Conservation (phyloP, 768 basidiomycete genomes). For the Lactarius indigo region DNA sequence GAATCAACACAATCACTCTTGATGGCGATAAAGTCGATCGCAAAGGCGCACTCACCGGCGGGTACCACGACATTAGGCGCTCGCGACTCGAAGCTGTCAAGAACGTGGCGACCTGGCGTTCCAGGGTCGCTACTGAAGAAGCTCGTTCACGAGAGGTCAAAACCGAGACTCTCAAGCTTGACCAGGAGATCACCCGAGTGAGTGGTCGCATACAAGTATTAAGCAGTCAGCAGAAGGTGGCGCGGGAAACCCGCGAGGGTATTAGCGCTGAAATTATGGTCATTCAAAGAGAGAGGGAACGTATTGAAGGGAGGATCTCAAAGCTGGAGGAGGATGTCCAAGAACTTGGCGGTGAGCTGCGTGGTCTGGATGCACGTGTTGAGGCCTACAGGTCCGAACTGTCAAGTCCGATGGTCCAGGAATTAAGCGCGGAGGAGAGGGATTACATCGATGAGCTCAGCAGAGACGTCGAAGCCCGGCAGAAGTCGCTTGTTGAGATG, state of each 20-base stretch:
- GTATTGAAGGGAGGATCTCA: conserved; percentile 53
- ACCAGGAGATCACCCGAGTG: conserved; percentile 81
- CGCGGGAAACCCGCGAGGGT: conserved; percentile 62
- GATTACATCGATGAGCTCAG: conserved; percentile 59
- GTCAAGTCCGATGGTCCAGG: conserved; percentile 67
- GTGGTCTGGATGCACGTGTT: conserved; percentile 56
- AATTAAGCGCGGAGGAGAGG: conserved; percentile 72
- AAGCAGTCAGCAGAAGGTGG: conserved; percentile 66
- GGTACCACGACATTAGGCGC: conserved; percentile 88
- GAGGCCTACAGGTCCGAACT: conserved; percentile 68
- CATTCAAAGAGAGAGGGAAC: conserved; percentile 68
- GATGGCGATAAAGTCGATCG: conserved; percentile 98
- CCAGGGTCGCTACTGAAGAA: conserved; percentile 64
- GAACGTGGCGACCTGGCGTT: conserved; percentile 68
- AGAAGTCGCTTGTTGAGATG: conserved; percentile 66
- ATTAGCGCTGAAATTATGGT: conserved; percentile 58
- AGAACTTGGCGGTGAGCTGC: conserved; percentile 71
- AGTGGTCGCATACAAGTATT: conserved; percentile 71
- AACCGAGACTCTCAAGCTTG: conserved; percentile 59
- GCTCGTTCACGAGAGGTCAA: conserved; percentile 72
- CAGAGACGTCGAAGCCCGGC: conserved; percentile 70
- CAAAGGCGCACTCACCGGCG: conserved; percentile 93
- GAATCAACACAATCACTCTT: conserved; percentile 94
- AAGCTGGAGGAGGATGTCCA: conserved; percentile 64
- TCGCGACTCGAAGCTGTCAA: conserved; percentile 89